Conservation (phyloP, 352 stramenopile species). For the Globisporangium viniferum region DNA sequence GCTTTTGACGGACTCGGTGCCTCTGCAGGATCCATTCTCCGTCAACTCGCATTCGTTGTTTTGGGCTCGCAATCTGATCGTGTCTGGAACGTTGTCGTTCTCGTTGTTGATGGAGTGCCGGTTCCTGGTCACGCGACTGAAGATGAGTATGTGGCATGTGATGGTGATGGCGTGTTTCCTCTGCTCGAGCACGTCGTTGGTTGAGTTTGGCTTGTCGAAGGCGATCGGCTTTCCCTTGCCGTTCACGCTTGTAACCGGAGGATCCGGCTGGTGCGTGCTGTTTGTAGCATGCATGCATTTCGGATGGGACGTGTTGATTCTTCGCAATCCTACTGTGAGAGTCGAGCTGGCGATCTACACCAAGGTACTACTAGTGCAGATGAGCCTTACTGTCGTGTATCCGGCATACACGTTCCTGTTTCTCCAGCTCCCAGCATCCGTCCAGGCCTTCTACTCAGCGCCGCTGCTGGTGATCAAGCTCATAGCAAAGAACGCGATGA, state of each 20-base stretch:
- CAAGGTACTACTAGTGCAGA: neutral
- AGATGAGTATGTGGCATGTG: neutral
- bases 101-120: neutral
- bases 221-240: neutral
- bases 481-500: neutral
- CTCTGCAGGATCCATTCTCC: neutral
- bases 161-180: neutral
- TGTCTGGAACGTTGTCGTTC: neutral
- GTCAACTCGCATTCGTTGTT: neutral
- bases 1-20: neutral
- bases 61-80: neutral
- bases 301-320: neutral
- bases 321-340: neutral
- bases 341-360: neutral
- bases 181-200: neutral
- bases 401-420: conserved; percentile 2
- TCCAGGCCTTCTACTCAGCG: neutral
- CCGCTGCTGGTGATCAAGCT: neutral
- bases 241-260: neutral
- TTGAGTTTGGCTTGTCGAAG: neutral
- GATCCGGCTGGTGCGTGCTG: neutral
- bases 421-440: neutral
- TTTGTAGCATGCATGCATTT: neutral
- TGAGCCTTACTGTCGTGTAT: conserved; percentile 1
- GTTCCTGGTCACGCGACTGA: neutral